Evolutionary conservation across 805 yeast genomes (phyloP).

Genomic region (Jamesozyma spencerorum): DNA sequence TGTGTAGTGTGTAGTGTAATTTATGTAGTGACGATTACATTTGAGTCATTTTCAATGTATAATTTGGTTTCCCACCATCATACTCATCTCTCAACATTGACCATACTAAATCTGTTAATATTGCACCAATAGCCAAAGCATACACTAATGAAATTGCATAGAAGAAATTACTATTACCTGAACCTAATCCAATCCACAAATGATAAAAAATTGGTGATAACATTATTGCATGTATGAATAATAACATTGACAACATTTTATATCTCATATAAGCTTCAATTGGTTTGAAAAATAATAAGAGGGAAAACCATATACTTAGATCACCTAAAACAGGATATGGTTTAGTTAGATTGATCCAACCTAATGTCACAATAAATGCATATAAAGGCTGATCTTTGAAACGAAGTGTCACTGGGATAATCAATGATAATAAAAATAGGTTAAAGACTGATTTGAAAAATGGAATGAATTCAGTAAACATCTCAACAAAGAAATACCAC

Average conservation of each 20-base stretch:
- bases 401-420: constrained; percentile 66
- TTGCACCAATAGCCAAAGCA: constrained; percentile 56
- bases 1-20: background rate
- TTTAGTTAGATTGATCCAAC: constrained; percentile 56
- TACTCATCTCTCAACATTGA: constrained; percentile 63
- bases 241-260: constrained; percentile 41
- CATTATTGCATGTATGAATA: constrained; percentile 48
- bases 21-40: constrained; percentile 25
- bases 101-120: constrained; percentile 76
- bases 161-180: constrained; percentile 93
- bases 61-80: constrained; percentile 34
- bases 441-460: constrained; percentile 82
- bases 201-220: constrained; percentile 85
- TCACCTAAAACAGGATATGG: constrained; percentile 85
- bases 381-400: constrained; percentile 51
- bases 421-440: constrained; percentile 54
- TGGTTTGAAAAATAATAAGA: constrained; percentile 41
- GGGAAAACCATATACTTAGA: constrained; percentile 44
- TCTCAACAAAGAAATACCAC: constrained; percentile 98
- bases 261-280: constrained; percentile 39
- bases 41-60: constrained; percentile 41
- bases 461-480: constrained; percentile 80
- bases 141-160: constrained; percentile 86
- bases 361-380: constrained; percentile 40
- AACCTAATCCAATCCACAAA: constrained; percentile 88